Conservation (phyloP, 1,284 basidiomycete genomes). For the Ustanciosporium gigantosporum region DNA sequence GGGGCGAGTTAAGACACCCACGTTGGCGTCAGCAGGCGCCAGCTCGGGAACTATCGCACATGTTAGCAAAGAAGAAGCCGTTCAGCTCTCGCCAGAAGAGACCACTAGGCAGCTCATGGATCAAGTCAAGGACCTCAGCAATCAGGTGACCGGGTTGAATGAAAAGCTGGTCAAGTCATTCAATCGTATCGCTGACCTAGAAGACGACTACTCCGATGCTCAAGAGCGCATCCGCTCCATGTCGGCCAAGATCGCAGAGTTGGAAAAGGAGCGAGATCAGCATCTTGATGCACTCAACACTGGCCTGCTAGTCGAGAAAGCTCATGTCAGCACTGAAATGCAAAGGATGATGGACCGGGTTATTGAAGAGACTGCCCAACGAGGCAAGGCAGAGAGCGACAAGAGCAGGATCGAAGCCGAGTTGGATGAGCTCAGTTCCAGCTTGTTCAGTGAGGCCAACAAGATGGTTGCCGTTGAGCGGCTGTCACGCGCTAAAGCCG, state of each 20-base stretch:
- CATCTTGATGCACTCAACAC: conserved; percentile 65
- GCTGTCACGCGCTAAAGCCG: conserved; percentile 73
- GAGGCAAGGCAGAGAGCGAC: conserved; percentile 82
- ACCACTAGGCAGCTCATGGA: conserved; percentile 67
- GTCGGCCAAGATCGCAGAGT: conserved; percentile 63
- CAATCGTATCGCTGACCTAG: conserved; percentile 86
- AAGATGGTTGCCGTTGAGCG: conserved; percentile 79
- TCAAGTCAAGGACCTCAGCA: conserved; percentile 82
- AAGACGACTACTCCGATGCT: conserved; percentile 79
- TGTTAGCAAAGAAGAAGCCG: background rate
- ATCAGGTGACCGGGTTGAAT: conserved; percentile 88
- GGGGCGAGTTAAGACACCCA: no score
- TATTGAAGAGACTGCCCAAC: conserved; percentile 86
- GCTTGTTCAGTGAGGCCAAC: conserved; percentile 64
- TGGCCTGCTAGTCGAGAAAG: conserved; percentile 85
- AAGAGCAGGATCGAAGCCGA: conserved; percentile 65
- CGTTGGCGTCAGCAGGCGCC: background rate
- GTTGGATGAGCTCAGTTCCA: conserved; percentile 88
- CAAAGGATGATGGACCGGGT: conserved; percentile 90
- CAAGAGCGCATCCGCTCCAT: conserved; percentile 72
- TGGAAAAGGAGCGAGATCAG: conserved; percentile 64
- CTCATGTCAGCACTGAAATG: conserved; percentile 86
- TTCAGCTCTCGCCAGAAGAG: background rate
- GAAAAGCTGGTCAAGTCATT: conserved; percentile 88
- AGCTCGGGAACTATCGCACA: background rate